Evolutionary conservation across 2,329 filamentous ascomycete species (phyloP), one percentile per base, ranked within the genome.

Genomic region (Aspergillus pseudotamarii): DNA sequence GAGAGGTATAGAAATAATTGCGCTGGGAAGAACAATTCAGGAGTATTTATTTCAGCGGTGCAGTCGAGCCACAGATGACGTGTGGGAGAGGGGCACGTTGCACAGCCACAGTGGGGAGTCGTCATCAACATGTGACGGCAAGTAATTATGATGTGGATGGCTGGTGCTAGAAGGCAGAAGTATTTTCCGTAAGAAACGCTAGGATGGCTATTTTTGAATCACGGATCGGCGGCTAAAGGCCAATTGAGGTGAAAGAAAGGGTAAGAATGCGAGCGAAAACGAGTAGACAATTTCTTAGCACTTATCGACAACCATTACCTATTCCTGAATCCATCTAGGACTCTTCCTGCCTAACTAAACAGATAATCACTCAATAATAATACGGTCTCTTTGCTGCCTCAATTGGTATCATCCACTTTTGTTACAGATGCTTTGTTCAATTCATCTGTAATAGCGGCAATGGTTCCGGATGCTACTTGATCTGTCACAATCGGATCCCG

Each of bases 11-110:
- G 28, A 2, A 51, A 34, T 51, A 28, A 32, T 50, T 50, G 46
- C 26, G 26, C 26, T 3, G 46, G 28, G 48, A 32, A 51, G 48
- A 26, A 4, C 26, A 51, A n/a, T 19, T 51, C 16, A 32, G 48
- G 55, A 45, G 50, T 32, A 70, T 68, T 66, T 65, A 67, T 62
- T 63, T 36, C 6, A 58, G n/a, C 9, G 58, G 34, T 62, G 64
- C 59, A 57, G 45, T 36, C 51, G 41, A 43, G 50, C 53, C 45
- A 58, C 76, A 75, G 28, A 66, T 77, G 75, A 77, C 75, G 75
- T 76, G 68, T 77, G 68, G 50, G 68, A 69, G 68, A 69, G 67
- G 68, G 53, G 55, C 43, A 16, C 50, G 28, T 23, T 62, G 67
- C 70, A 73, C 73, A 71, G 75, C 73, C 72, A 72, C 72, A 64